Evolutionary conservation across 148 eudicot species (phyloP).

Genomic region (Rhododendron vialii): DNA sequence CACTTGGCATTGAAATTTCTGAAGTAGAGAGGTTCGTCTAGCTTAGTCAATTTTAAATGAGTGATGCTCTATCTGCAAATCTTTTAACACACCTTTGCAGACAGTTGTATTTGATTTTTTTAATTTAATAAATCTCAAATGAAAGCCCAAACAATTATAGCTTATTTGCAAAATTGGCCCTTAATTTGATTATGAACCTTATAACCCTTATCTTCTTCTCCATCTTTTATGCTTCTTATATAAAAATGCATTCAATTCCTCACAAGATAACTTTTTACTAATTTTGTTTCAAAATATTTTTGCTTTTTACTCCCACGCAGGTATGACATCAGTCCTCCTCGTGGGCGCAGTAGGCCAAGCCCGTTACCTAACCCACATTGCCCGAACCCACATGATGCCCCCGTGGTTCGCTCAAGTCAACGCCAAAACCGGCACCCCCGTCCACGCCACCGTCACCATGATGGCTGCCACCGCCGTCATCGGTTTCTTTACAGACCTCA

Average conservation of each 20-base stretch:
- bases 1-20: too few relatives aligned
- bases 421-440: slow-evolving; percentile 43
- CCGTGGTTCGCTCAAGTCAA: slow-evolving; percentile 38
- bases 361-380: slow-evolving; percentile 53
- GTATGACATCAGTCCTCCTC: slow-evolving; percentile 47
- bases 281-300: neutral
- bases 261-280: neutral
- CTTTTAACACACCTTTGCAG: too few relatives aligned
- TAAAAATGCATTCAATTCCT: neutral
- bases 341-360: slow-evolving; percentile 40
- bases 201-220: neutral
- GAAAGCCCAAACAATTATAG: too few relatives aligned
- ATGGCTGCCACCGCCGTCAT: slow-evolving; percentile 28
- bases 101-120: too few relatives aligned
- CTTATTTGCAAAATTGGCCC: too few relatives aligned
- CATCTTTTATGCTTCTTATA: neutral
- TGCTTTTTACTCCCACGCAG: neutral
- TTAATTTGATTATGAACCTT: neutral
- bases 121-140: too few relatives aligned
- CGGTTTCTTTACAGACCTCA: slow-evolving; percentile 42
- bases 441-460: slow-evolving; percentile 46
- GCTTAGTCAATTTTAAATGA: too few relatives aligned
- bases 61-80: too few relatives aligned
- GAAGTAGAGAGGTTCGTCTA: too few relatives aligned
- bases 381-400: slow-evolving; percentile 53